Percentiles rank a stretch among this genome's conserved stretches.
Conservation (phyloP, 495 filamentous ascomycete genomes). For the Penicillium arizonense region DNA sequence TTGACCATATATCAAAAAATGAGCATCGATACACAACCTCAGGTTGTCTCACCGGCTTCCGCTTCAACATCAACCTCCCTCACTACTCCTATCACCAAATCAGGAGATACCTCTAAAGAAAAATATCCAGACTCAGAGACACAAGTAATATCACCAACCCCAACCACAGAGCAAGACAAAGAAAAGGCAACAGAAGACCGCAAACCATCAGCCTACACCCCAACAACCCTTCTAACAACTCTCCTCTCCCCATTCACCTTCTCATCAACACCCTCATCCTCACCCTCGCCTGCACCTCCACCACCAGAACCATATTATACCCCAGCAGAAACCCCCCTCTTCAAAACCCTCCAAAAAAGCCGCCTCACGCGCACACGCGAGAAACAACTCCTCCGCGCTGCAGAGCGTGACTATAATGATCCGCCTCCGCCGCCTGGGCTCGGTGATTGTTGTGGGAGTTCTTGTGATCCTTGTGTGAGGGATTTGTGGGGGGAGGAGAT, state of each 20-base stretch:
- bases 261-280: background rate
- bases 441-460: constrained; percentile 41
- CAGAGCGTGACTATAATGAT: constrained; percentile 30
- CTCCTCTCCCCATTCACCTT: constrained; percentile 6
- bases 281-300: background rate
- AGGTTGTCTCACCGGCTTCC: background rate
- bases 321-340: constrained; percentile 23
- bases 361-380: constrained; percentile 33
- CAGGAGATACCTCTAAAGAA: background rate
- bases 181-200: background rate
- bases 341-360: constrained; percentile 31
- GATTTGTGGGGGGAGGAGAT: constrained; percentile 42
- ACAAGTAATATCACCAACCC: background rate
- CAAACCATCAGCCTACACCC: background rate
- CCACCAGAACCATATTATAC: constrained; percentile 25
- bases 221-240: constrained; percentile 4
- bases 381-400: constrained; percentile 40
- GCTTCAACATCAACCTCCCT: too few relatives aligned
- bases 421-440: constrained; percentile 38
- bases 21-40: background rate
- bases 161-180: background rate
- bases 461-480: constrained; percentile 44
- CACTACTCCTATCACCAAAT: background rate
- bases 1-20: background rate
- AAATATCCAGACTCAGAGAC: background rate